Conservation (phyloP, 2,329 filamentous ascomycete genomes). For the Malbranchea zuffiana region DNA sequence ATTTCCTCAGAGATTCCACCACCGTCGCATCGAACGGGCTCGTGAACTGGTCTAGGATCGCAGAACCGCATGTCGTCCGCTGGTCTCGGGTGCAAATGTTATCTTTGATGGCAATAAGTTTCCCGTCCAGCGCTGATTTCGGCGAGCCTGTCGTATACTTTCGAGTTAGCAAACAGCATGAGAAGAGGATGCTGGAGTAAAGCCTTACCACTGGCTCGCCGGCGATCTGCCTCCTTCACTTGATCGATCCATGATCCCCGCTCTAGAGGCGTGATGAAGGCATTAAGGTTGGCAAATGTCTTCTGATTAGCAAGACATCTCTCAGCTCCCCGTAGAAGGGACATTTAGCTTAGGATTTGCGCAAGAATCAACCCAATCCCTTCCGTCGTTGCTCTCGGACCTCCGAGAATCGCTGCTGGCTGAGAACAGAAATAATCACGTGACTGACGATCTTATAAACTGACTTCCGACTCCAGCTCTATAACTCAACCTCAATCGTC, state of each 20-base stretch:
- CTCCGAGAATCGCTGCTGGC: background rate
- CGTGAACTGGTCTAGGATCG: constrained; percentile 56
- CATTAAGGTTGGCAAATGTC: constrained; percentile 27
- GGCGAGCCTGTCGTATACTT: constrained; percentile 19
- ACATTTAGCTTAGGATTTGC: constrained; percentile 27
- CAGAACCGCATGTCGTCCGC: constrained; percentile 76
- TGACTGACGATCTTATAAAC: constrained; percentile 8
- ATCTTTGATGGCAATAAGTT: constrained; percentile 59
- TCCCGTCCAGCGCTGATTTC: constrained; percentile 34
- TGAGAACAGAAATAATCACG: constrained; percentile 1
- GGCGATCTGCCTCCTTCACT: constrained; percentile 29
- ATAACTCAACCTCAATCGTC: constrained; percentile 4
- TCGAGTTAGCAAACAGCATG: background rate
- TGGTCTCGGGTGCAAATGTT: constrained; percentile 57
- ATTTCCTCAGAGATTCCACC: constrained; percentile 53
- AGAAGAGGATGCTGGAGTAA: background rate
- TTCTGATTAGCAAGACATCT: constrained; percentile 34
- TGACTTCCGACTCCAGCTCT: background rate
- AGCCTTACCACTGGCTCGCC: constrained; percentile 26
- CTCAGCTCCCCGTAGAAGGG: constrained; percentile 35
- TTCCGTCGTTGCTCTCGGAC: too few species aligned
- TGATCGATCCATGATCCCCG: constrained; percentile 27
- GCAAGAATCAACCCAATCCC: background rate
- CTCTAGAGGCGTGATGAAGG: constrained; percentile 32
- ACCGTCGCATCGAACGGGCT: constrained; percentile 79